These are phyloP conservation scores for Paramecium tetraurelia DNA, from an alignment of 73 alveolate species.

Conservation along the genomic window DNA sequence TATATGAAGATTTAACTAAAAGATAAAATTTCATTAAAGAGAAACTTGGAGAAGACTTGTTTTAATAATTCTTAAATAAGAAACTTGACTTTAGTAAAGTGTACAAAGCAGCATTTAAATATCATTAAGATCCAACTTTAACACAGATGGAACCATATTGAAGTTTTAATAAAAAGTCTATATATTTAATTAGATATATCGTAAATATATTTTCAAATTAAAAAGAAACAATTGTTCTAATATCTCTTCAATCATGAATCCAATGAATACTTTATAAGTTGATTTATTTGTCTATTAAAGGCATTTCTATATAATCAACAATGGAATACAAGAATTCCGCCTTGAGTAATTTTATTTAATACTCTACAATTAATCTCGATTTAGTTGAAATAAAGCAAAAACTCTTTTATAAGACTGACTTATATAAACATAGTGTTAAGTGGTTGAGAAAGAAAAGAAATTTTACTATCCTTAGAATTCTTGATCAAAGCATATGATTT, in stretches of 20 bases:
- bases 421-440: too few relatives aligned
- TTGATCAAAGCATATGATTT: too few relatives aligned
- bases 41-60: slow-evolving; percentile 6
- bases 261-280: background rate
- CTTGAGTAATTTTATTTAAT: too few relatives aligned
- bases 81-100: background rate
- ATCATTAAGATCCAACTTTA: slow-evolving; percentile 24
- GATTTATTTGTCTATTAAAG: background rate
- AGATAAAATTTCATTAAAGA: background rate
- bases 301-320: too few relatives aligned
- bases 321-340: too few relatives aligned
- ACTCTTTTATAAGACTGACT: too few relatives aligned
- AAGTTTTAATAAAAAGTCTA: background rate
- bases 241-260: too few relatives aligned
- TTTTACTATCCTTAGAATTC: too few relatives aligned
- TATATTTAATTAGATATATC: background rate
- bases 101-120: background rate
- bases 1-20: background rate
- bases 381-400: too few relatives aligned
- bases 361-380: too few relatives aligned
- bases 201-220: too few relatives aligned
- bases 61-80: background rate
- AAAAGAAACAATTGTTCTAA: background rate
- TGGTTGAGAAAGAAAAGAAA: too few relatives aligned
- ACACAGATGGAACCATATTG: slow-evolving; percentile 27